Evolutionary conservation across 2,329 filamentous ascomycete genomes (phyloP), one percentile per base, ranked within the genome.

Genomic region (Cladosporium halotolerans): DNA sequence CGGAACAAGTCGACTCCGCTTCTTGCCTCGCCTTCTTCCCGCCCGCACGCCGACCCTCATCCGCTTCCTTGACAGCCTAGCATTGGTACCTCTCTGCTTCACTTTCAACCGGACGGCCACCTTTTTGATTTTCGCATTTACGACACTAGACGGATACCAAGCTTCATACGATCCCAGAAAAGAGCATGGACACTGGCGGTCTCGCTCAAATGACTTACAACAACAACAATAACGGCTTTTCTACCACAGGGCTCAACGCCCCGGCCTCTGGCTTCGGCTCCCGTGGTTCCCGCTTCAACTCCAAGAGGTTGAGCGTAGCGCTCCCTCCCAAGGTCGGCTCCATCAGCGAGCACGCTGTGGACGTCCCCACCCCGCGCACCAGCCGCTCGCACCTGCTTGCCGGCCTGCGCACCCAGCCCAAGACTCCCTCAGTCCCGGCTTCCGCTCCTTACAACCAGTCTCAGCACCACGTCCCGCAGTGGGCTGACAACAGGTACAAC

Each of bases 201-300:
- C 89, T 96, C 79, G 86, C 90, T 93, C 90, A 95, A 82, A 97
- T 97, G 92, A 88, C 89, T 77, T 92, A 89, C 79, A 88, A 85
- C 79, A 81, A 85, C 72, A 57, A 57, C 55, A 39, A 38, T 67
- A 66, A 62, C 57, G 56, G 53, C 52, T 88, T 88, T 72, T 76
- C 80, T 70, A 79, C 86, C 71, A 78, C 81, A 68, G 85, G 83
- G 64, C 79, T 96, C 64, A 83, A 84, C 67, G 83, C 89, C 75
- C 86, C 90, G 50, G 48, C 48, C 48, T 28, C 48, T 38, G 78
- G 82, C 58, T 83, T 86, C 60, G 88, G 90, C 66, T 92, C 91
- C 64, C 86, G 93, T 63, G 82, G 83, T 60, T 89, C 95, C 67
- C 88, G 89, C 61, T 55, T 64, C 57, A 86, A 88, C 69, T 86